A percentile compares a stretch with the other conserved stretches of the same genome.
Conservation (phyloP, 768 basidiomycete genomes). For the Panellus pusillus region DNA sequence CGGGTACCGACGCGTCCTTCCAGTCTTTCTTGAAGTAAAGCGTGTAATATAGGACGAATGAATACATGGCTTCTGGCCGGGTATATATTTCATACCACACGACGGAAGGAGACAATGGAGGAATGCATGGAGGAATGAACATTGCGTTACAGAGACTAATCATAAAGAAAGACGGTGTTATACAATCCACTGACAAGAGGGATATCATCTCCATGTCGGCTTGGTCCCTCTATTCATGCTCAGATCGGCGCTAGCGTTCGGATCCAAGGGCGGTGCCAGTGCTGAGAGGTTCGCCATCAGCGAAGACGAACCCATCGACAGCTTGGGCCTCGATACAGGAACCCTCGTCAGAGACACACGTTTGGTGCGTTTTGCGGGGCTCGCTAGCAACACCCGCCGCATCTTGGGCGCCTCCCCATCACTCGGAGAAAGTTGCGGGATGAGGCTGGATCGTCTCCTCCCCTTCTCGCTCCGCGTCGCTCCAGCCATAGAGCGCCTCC, state of each 20-base stretch:
- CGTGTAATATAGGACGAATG: conserved; percentile 67
- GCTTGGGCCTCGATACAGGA: conserved; percentile 7
- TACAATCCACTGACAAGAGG: conserved; percentile 17
- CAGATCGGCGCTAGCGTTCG: conserved; percentile 49
- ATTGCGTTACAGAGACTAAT: conserved; percentile 19
- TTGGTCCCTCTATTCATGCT: conserved; percentile 46
- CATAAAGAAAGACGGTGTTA: conserved; percentile 12
- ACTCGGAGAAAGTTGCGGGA: conserved; percentile 63
- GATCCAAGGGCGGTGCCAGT: conserved; percentile 35
- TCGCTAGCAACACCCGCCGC: conserved; percentile 46
- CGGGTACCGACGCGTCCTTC: conserved; percentile 7
- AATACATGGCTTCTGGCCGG: conserved; percentile 16
- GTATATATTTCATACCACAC: conserved; percentile 28
- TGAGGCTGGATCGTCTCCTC: conserved; percentile 77
- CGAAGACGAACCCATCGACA: conserved; percentile 22
- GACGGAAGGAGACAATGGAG: conserved; percentile 14
- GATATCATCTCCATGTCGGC: conserved; percentile 59
- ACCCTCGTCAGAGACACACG: conserved; percentile 52
- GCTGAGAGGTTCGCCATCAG: conserved; percentile 34
- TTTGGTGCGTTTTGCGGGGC: conserved; percentile 62
- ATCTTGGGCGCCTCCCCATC: conserved; percentile 38
- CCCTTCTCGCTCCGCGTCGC: conserved; percentile 72
- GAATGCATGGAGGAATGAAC: conserved; percentile 18
- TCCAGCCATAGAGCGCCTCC: conserved; percentile 75
- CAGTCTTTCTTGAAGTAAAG: conserved; percentile 92